These are phyloP conservation scores for Talaromyces nanjingensis DNA, from an alignment of 495 filamentous ascomycete genomes.

Conservation along the genomic window DNA sequence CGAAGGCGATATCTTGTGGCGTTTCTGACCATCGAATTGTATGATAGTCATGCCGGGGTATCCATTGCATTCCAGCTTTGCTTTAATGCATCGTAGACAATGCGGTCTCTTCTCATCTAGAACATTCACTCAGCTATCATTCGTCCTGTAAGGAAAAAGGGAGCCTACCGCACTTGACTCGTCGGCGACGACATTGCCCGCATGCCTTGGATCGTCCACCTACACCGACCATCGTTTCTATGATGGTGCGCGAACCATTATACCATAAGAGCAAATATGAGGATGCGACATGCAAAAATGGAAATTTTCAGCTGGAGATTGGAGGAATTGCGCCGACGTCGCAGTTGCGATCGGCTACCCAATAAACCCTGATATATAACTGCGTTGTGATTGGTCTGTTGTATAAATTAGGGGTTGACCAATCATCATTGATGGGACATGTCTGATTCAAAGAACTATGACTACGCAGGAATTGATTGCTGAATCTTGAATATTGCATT, in stretches of 20 bases:
- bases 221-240: slow-evolving; percentile 3
- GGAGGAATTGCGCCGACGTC: neutral
- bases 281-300: neutral
- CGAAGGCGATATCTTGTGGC: neutral
- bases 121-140: neutral
- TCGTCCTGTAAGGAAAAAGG: too few relatives aligned
- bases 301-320: neutral
- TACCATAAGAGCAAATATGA: neutral
- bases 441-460: too few relatives aligned
- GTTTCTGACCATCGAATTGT: slow-evolving; percentile 1
- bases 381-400: neutral
- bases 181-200: slow-evolving; percentile 4
- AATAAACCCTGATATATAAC: neutral
- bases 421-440: too few relatives aligned
- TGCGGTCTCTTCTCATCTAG: slow-evolving; percentile 5
- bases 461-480: too few relatives aligned
- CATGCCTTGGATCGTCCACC: slow-evolving; percentile 8
- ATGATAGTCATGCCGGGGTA: slow-evolving; percentile 6
- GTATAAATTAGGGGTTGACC: too few relatives aligned
- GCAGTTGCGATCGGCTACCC: neutral
- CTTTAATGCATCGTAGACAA: slow-evolving; percentile 1
- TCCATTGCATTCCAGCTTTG: slow-evolving; percentile 2
- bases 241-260: too few relatives aligned
- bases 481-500: too few relatives aligned
- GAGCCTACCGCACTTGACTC: slow-evolving; percentile 11